Percentiles rank a stretch among this genome's conserved stretches.
phyloP scores from a whole-genome alignment of 139 green algal species.

The Closterium sp. region DNA sequence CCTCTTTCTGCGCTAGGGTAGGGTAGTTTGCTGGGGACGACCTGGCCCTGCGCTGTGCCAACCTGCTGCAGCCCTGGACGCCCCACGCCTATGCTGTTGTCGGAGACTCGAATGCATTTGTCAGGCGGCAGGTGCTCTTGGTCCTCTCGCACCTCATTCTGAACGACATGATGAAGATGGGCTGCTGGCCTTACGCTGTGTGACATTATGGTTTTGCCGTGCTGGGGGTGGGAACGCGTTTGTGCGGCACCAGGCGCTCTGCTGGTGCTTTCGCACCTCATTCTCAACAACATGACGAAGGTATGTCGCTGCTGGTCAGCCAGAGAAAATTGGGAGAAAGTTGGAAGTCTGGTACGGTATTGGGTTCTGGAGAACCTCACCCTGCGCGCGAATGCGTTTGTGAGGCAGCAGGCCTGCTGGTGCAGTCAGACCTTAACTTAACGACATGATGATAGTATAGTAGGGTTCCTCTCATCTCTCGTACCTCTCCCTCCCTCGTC shows the following conservation, averaged over 20 bases:
- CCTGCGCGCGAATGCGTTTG: too few relatives aligned
- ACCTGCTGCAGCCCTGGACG: constrained; percentile 91
- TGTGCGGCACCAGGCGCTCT: constrained; percentile 74
- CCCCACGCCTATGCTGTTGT: constrained; percentile 77
- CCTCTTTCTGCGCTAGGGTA: too few relatives aligned
- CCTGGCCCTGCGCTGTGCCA: constrained; percentile 86
- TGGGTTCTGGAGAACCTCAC: too few relatives aligned
- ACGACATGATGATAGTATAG: not conserved
- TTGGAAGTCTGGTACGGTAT: too few relatives aligned
- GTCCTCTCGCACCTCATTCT: constrained; percentile 93
- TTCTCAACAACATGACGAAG: constrained; percentile 97
- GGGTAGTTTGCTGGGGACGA: too few relatives aligned
- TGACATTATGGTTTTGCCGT: too few relatives aligned
- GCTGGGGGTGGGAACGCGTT: constrained; percentile 50
- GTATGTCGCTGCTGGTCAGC: constrained; percentile 28
- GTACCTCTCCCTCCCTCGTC: constrained; percentile 55
- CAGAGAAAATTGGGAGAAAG: too few relatives aligned
- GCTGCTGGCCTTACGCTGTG: too few relatives aligned
- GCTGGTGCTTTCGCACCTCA: constrained; percentile 87
- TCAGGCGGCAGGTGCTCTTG: constrained; percentile 76
- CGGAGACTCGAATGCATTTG: constrained; percentile 51
- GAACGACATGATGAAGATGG: constrained; percentile 94
- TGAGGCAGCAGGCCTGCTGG: too few relatives aligned
- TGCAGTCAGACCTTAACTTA: too few relatives aligned
- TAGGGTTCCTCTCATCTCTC: not conserved